Percentiles rank a stretch among this genome's conserved stretches.
These are phyloP conservation scores for Lathyrus aphaca DNA, from an alignment of 306 rosid species.

Conservation along the genomic window DNA sequence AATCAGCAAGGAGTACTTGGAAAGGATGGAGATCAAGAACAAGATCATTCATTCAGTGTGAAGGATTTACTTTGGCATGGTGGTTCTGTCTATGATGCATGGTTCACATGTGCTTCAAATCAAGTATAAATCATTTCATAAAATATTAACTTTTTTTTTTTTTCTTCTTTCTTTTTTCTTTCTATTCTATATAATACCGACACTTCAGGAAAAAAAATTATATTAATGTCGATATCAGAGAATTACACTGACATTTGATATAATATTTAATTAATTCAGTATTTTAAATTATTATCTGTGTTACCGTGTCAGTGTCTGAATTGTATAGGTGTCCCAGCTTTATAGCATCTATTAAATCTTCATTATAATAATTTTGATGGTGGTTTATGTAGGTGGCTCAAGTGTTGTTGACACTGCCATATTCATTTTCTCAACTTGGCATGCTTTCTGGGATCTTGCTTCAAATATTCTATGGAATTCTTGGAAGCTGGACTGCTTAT, in stretches of 20 bases:
- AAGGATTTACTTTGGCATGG: conserved; percentile 89
- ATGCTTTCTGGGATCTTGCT: conserved; percentile 76
- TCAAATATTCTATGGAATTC: conserved; percentile 76
- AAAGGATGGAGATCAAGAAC: background rate
- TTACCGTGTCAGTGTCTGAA: no score
- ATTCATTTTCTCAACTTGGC: conserved; percentile 91
- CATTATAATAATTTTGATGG: background rate
- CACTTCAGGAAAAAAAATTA: no score
- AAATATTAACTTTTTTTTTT: background rate
- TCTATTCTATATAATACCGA: no score
- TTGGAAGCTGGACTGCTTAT: conserved; percentile 98
- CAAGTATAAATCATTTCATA: conserved; percentile 56
- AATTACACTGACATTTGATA: no score
- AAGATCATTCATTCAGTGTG: conserved; percentile 54
- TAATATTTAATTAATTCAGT: no score
- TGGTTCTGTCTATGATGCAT: conserved; percentile 95
- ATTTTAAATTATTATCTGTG: no score
- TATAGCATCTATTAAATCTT: no score
- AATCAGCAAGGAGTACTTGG: conserved; percentile 42
- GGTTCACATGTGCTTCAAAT: conserved; percentile 97
- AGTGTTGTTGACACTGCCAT: conserved; percentile 89
- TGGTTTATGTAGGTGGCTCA: conserved; percentile 70
- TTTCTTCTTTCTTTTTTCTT: no score
- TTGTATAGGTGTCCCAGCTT: no score
- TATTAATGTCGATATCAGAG: no score